Base-by-base conservation (phyloP, 306 rosid species). In the Prunus kanzakura region DNA sequence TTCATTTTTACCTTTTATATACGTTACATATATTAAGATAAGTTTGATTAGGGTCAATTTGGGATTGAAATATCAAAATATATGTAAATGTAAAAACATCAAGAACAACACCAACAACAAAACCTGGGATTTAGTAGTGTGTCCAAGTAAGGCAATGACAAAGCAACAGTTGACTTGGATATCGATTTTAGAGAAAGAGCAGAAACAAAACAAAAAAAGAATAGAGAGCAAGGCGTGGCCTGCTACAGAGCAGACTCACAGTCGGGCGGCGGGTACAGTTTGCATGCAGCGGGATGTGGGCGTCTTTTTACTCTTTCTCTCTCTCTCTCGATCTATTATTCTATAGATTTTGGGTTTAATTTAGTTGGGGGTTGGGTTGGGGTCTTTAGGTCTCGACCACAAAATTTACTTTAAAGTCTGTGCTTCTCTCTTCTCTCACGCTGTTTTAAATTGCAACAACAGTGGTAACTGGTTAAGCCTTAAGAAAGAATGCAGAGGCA, bases 371-470 rank as follows among this genome's bases (percentile, higher is more conserved):
- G 58, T 20, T 29, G 14, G 43, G 58, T 5, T 29, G 14, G 60
- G 64, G 61, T 60, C 11, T 58, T 32, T 55, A 63, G 47, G 41
- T 57, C 64, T 47, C 62, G 78, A 76, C 79, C 73, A n/a, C 56
- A 55, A n/a, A 38, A 41, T 75, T 20, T 47, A 49, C 79, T 78
- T 55, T 46, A 20, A 14, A 11, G 50, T 57, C 46, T 43, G 57
- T 9, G 46, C 23, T 52, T 58, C 19, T 67, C 69, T 64, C 32
- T 45, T 64, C 29, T 30, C 74, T 62, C 60, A 22, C 72, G 76
- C 19, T 25, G 19, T 13, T 60, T 60, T 25, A 22, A 60, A 23
- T 13, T 22, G 23, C 32, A 60, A 29, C 41, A 35, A 38, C 43
- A 60, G 29, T 60, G 64, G 64, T 60, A 38, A 7, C 43, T 38